Base-by-base conservation (phyloP, 148 eudicot genomes). In the Arctostaphylos glauca region DNA sequence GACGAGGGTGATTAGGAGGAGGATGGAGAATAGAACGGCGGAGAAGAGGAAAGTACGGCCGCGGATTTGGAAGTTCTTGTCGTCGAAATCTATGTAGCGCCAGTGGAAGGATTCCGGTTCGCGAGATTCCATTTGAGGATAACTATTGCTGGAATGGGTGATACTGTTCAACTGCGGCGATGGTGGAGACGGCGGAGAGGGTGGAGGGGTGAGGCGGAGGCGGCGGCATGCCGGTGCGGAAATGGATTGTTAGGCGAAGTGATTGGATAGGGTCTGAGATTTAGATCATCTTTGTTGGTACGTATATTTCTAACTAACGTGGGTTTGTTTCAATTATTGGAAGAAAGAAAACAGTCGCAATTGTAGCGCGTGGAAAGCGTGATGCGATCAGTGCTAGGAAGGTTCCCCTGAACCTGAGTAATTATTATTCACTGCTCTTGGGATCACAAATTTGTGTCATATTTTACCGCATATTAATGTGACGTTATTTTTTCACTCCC, bases 31-130 rank as follows among this genome's bases (percentile, higher is more conserved):
- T 60, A 94, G 89, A 21, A 93, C 90, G 88, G 89, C 67, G 81
- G 92, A 72, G 89, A 89, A 93, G 83, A 94, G 88, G 68, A 94
- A 86, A 0, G 97, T 91, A 52, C 86, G 89, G 85, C 98, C 95
- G 58, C 88, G 94, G 79, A 94, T 87, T 87, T 92, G 82, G 85
- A 94, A 94, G 89, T 89, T 89, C 19, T 81, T 70, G 87, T 93
- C 92, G 83, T 92, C 94, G 80, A 90, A 87, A 31, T 89, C 91
- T 21, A 90, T 74, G 93, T 89, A 90, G 87, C 87, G 95, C 98
- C 95, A 93, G 85, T 90, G 96, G 58, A 92, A 88, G 3, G 87
- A 13, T 21, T 80, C 84, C 2, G 94, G 78, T 14, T 83, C 86
- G 25, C 80, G 90, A 15, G 71, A 53, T 6, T 68, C 77, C 31